Evolutionary conservation across 108 stramenopile genomes (phyloP).

Genomic region (Cyclotella distinguenda): DNA sequence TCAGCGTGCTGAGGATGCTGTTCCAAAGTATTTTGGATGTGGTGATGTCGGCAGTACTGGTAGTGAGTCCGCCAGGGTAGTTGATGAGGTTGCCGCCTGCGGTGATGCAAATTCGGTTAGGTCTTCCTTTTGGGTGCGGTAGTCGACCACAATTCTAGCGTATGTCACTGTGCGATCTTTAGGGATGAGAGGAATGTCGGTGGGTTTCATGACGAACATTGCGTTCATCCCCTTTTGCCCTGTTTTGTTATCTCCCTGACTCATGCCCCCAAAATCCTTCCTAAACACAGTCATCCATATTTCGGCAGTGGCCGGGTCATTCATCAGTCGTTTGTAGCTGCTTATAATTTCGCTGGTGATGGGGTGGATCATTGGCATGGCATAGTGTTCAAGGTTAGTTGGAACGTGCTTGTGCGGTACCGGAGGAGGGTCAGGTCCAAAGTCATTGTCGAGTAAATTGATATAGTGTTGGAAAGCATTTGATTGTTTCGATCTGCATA

Average conservation of each 20-base stretch:
- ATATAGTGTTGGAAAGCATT: no score
- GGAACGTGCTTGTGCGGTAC: background rate
- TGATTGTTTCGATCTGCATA: no score
- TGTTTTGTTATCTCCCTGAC: slow-evolving; percentile 7
- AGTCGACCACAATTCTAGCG: slow-evolving; percentile 20
- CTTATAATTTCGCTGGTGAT: slow-evolving; percentile 6
- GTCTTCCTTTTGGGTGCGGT: slow-evolving; percentile 31
- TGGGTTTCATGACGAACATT: slow-evolving; percentile 12
- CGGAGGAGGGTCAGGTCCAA: no score
- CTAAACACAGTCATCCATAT: slow-evolving; percentile 8
- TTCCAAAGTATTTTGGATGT: slow-evolving; percentile 46
- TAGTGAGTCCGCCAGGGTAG: slow-evolving; percentile 13
- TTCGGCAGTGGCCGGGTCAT: background rate
- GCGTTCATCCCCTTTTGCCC: slow-evolving; percentile 7
- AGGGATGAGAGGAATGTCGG: slow-evolving; percentile 18
- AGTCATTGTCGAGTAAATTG: no score
- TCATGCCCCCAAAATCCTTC: slow-evolving; percentile 16
- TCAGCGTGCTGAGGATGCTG: slow-evolving; percentile 9
- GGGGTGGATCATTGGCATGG: slow-evolving; percentile 3
- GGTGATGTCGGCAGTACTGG: slow-evolving; percentile 31
- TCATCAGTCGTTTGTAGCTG: background rate
- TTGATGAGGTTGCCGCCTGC: slow-evolving; percentile 23
- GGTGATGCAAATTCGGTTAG: slow-evolving; percentile 21
- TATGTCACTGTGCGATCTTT: slow-evolving; percentile 23
- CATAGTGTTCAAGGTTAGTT: background rate